Evolutionary conservation across 2,329 filamentous ascomycete genomes (phyloP), one percentile per base, ranked within the genome.

Genomic region (Thermothelomyces thermophilus): DNA sequence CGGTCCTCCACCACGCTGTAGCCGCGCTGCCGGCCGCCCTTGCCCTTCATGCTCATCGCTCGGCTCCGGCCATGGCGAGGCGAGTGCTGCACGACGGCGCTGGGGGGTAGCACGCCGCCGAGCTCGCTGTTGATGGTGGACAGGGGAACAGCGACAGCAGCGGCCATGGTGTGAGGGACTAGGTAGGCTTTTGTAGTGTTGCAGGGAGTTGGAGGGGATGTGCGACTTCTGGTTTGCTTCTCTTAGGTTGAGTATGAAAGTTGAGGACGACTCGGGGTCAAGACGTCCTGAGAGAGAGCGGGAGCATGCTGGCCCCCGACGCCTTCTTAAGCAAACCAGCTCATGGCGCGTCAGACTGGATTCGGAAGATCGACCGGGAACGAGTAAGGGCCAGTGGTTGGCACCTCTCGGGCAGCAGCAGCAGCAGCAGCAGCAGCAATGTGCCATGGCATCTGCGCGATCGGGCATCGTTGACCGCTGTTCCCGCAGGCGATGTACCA

Each of bases 1-100:
- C 67, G 62, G 42, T 72, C 68, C 49, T 71, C 69, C 13, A 69
- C 62, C 24, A 71, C 60, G 50, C 65, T 68, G 62, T 72, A 72
- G 11, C 67, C 64, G 16, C 68, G 63, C 11, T 65, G 64, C 28
- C 64, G 58, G 41, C 56, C 57, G 30, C 53, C 58, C 56, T 70
- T 71, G 44, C 63, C 65, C 62, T 67, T 63, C 58, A 71, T 48
- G 60, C 66, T 62, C 66, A 69, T 57, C 53, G 64, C 65, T 41
- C 66, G 53, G 61, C 69, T 71, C 54, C 66, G 64, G 50, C 66
- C 66, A 60, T 68, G 65, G 52, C 66, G 66, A 10, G 66, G 64
- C 9, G 51, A 58, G 50, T 68, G 60, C 49, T 67, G 65, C 14
- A 58, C 58, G 34, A 67, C 49, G 31, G 65, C 65, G 42, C 64